Evolutionary conservation across 2,329 filamentous ascomycete genomes (phyloP).

Genomic region (Trichoderma semiorbis): DNA sequence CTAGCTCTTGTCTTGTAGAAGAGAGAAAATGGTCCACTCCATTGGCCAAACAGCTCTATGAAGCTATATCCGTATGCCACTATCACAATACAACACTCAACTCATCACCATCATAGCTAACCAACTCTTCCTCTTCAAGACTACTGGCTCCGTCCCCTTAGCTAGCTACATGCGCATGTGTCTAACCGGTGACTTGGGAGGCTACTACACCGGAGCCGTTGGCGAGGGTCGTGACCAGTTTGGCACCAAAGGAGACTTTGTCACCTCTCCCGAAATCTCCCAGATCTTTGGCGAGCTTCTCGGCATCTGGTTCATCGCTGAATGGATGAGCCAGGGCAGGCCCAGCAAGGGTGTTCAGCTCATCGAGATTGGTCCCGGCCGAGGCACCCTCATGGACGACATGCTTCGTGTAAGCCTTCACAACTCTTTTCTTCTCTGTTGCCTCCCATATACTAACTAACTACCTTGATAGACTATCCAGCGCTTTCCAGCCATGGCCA

Average conservation of each 20-base stretch:
- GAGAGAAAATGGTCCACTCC: slow-evolving; percentile 84
- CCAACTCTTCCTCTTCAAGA: slow-evolving; percentile 28
- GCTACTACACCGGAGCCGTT: slow-evolving; percentile 84
- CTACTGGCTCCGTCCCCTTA: slow-evolving; percentile 86
- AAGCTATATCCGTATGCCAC: slow-evolving; percentile 75
- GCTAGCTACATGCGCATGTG: slow-evolving; percentile 99
- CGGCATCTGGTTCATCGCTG: slow-evolving; percentile 90
- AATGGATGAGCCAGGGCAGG: slow-evolving; percentile 90
- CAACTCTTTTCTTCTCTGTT: too few relatives aligned
- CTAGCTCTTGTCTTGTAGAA: slow-evolving; percentile 25
- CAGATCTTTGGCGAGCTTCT: slow-evolving; percentile 95
- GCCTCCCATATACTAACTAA: background rate
- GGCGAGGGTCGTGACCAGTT: slow-evolving; percentile 76
- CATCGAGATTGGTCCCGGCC: slow-evolving; percentile 89
- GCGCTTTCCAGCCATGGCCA: slow-evolving; percentile 74
- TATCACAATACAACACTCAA: background rate
- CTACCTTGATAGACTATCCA: slow-evolving; percentile 64
- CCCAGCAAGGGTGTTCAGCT: slow-evolving; percentile 74
- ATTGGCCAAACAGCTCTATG: slow-evolving; percentile 78
- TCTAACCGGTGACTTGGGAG: slow-evolving; percentile 82
- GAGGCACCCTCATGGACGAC: slow-evolving; percentile 96
- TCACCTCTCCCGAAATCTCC: slow-evolving; percentile 95
- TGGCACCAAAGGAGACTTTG: slow-evolving; percentile 89
- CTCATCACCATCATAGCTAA: background rate
- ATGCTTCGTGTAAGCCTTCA: slow-evolving; percentile 68